Evolutionary conservation across 2,329 filamentous ascomycete genomes (phyloP), one percentile per base, ranked within the genome.

Genomic region (Alternaria postmessia): DNA sequence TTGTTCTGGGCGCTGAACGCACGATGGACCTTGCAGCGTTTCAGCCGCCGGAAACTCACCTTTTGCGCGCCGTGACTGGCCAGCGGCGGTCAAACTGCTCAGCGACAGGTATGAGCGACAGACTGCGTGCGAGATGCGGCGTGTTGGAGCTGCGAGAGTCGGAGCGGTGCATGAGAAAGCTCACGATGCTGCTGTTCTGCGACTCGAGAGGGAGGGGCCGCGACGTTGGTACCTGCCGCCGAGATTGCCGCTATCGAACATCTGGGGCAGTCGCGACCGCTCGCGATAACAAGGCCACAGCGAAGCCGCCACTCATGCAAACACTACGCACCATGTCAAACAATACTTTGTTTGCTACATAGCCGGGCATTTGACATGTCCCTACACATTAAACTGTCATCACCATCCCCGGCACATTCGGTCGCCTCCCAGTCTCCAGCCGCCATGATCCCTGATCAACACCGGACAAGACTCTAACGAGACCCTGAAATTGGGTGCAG

Each of bases 21-120:
- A 69, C 64, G 60, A 63, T 56, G 73, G 68, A 66, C 74, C 73
- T 63, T 75, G 73, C 66, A 66, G 65, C 61, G 74, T 77, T 77
- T 77, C 75, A 77, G 74, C 66, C 60, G 64, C 55, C 69, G 67
- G 66, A 59, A 62, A 66, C 66, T 57, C 58, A 63, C 57, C 54
- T 53, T 63, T 42, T 51, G 53, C 22, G 54, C 62, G 56, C 65
- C 47, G 41, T 69, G 52, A 74, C 43, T 74, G 73, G 74, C 61
- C 57, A 51, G 41, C 53, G 60, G 41, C 42, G 47, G 58, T 63
- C 55, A 61, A 43, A 61, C n/a, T 68, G 71, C 68, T 72, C 72
- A 61, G 52, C 57, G 51, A 61, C 56, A 62, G 56, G 57, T 39
- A 55, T 58, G 54, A 48, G 70, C 69, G 69, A 75, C 71, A 67